phyloP scores from a whole-genome alignment of 2,329 filamentous ascomycete genomes.

The Pestalotiopsis sp. region DNA sequence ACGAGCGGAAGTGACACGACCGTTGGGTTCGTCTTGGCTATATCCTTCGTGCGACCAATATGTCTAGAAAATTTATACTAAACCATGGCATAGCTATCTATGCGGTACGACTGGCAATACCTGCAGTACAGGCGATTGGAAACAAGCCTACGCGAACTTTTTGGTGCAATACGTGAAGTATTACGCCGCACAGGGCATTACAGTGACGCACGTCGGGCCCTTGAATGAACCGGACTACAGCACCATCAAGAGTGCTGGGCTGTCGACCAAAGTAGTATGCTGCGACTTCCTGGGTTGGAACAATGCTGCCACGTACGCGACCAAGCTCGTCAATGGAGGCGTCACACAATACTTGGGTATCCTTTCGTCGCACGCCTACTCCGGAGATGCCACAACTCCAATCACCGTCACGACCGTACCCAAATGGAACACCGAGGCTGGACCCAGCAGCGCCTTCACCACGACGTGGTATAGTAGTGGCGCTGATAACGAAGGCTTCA shows the following conservation, averaged over 20 bases:
- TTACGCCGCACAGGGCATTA: constrained; percentile 45
- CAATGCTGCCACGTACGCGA: constrained; percentile 14
- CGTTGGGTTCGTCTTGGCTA: constrained; percentile 16
- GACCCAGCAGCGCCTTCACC: constrained; percentile 35
- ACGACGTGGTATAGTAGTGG: constrained; percentile 43
- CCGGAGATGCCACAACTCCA: constrained; percentile 22
- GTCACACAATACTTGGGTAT: constrained; percentile 15
- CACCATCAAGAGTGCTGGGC: constrained; percentile 38
- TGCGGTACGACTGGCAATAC: constrained; percentile 40
- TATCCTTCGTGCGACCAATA: not conserved
- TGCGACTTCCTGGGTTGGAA: constrained; percentile 37
- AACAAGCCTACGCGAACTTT: constrained; percentile 49
- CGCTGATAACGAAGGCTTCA: constrained; percentile 38
- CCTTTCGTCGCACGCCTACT: constrained; percentile 23
- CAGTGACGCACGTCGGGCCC: constrained; percentile 47
- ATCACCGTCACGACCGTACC: constrained; percentile 28
- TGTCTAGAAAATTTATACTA: not conserved
- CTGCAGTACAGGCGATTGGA: constrained; percentile 46
- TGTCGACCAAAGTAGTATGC: constrained; percentile 42
- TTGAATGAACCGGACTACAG: constrained; percentile 45
- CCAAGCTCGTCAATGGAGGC: constrained; percentile 14
- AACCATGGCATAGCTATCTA: constrained; percentile 23
- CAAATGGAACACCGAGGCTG: constrained; percentile 50
- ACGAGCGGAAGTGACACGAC: constrained; percentile 38
- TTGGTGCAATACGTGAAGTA: constrained; percentile 48